Percentiles rank a stretch among this genome's conserved stretches.
Conservation (phyloP, 805 yeast species). For the Cyberlindnera nakhonratchasimensis region DNA sequence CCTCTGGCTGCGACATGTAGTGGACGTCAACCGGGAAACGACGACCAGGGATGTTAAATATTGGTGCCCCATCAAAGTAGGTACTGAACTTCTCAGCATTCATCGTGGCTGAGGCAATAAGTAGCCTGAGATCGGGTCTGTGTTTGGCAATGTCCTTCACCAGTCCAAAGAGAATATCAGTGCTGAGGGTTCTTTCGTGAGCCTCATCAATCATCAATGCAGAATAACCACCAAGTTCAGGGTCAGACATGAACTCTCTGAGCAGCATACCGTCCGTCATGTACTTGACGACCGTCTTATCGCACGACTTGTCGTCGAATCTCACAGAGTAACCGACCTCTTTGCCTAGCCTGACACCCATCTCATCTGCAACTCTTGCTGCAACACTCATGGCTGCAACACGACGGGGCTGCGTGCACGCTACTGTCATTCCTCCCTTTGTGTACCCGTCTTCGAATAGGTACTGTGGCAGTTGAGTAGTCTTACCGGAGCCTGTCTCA, state of each 20-base stretch:
- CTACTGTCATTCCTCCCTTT: conserved; percentile 53
- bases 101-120: conserved; percentile 93
- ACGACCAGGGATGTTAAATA: conserved; percentile 87
- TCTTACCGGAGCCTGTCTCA: conserved; percentile 92
- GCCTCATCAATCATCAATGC: conserved; percentile 96
- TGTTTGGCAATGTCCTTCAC: conserved; percentile 62
- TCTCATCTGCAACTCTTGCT: conserved; percentile 85
- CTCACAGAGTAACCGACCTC: conserved; percentile 88
- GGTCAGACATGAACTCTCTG: conserved; percentile 78
- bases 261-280: conserved; percentile 95
- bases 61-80: conserved; percentile 81
- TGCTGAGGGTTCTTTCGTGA: conserved; percentile 91
- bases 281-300: conserved; percentile 73
- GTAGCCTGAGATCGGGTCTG: conserved; percentile 66
- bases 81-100: conserved; percentile 84
- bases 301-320: conserved; percentile 74
- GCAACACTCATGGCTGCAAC: conserved; percentile 96
- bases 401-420: conserved; percentile 92
- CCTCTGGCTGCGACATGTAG: conserved; percentile 83
- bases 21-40: conserved; percentile 87
- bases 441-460: conserved; percentile 80
- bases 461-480: conserved; percentile 90
- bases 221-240: conserved; percentile 62
- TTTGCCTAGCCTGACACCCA: conserved; percentile 73
- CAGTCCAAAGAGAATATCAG: conserved; percentile 78